These are phyloP conservation scores for Rosa rugosa DNA, from an alignment of 306 rosid species.

Conservation along the genomic window DNA sequence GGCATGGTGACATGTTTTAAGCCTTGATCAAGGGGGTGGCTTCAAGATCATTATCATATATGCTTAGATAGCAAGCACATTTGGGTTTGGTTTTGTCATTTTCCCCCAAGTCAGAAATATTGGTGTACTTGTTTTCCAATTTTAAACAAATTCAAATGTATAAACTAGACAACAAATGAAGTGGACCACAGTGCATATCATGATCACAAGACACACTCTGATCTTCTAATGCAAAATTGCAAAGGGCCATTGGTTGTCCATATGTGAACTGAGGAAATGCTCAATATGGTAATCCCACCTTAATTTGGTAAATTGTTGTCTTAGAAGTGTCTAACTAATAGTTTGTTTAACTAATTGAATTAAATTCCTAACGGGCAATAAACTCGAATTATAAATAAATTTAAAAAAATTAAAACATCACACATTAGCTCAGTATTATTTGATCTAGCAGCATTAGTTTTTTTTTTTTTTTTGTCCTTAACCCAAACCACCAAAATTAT, in stretches of 20 bases:
- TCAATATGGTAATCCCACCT: neutral
- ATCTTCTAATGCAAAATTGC: neutral
- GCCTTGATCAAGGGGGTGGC: slow-evolving; percentile 13
- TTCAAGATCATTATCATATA: slow-evolving; percentile 17
- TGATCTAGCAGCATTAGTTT: no score
- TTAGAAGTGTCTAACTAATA: neutral
- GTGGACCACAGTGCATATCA: slow-evolving; percentile 19
- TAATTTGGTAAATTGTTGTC: neutral
- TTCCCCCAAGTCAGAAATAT: slow-evolving; percentile 10
- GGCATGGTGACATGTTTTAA: slow-evolving; percentile 9
- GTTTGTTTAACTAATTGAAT: neutral
- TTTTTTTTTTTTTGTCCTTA: no score
- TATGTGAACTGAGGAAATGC: neutral
- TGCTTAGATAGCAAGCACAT: slow-evolving; percentile 10
- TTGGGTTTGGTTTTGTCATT: slow-evolving; percentile 8
- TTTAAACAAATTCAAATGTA: slow-evolving; percentile 17
- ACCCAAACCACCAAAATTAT: no score
- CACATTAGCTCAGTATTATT: no score
- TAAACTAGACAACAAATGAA: neutral
- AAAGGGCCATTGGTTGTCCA: neutral
- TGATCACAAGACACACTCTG: neutral
- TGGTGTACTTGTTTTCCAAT: slow-evolving; percentile 11
- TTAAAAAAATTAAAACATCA: no score
- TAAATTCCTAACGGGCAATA: neutral
- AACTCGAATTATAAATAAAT: no score